A percentile compares a stretch with the other conserved stretches of the same genome.
Evolutionary conservation across 306 rosid species (phyloP).

Genomic region (Lathyrus tuberosus): DNA sequence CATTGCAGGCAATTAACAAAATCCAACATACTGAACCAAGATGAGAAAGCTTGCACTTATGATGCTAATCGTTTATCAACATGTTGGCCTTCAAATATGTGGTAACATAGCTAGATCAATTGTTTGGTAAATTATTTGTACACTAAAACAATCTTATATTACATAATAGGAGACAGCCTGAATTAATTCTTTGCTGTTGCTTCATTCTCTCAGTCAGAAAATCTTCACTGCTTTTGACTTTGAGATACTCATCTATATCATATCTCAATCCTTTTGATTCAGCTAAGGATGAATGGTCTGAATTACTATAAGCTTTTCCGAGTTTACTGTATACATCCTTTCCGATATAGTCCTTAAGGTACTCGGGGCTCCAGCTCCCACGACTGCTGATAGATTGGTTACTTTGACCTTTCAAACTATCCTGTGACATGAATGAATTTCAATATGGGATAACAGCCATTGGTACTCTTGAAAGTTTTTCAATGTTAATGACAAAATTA

Average conservation of each 20-base stretch:
- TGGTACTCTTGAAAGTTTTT: conserved; percentile 4
- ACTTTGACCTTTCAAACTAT: conserved; percentile 44
- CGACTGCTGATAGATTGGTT: conserved; percentile 67
- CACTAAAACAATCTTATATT: conserved; percentile 59
- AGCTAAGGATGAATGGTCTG: conserved; percentile 40
- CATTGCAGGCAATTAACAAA: too few relatives aligned
- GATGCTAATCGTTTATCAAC: conserved; percentile 25
- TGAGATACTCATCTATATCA: conserved; percentile 71
- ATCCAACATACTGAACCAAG: not conserved
- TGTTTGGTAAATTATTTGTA: conserved; percentile 28
- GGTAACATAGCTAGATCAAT: conserved; percentile 1
- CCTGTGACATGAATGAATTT: conserved; percentile 50
- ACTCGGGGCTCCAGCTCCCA: conserved; percentile 89
- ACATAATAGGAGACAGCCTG: conserved; percentile 73
- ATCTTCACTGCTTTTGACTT: conserved; percentile 65
- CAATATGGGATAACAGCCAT: conserved; percentile 7
- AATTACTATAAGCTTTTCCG: conserved; percentile 41
- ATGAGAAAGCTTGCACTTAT: not conserved
- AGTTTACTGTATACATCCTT: conserved; percentile 50
- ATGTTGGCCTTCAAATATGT: conserved; percentile 1
- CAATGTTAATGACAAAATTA: conserved; percentile 6
- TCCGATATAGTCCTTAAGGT: conserved; percentile 50
- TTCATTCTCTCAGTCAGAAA: conserved; percentile 65
- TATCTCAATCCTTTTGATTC: conserved; percentile 51
- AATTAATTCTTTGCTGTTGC: conserved; percentile 64